These are phyloP conservation scores for Allantophomopsis cytisporea DNA, from an alignment of 2,329 filamentous ascomycete species.

Conservation along the genomic window DNA sequence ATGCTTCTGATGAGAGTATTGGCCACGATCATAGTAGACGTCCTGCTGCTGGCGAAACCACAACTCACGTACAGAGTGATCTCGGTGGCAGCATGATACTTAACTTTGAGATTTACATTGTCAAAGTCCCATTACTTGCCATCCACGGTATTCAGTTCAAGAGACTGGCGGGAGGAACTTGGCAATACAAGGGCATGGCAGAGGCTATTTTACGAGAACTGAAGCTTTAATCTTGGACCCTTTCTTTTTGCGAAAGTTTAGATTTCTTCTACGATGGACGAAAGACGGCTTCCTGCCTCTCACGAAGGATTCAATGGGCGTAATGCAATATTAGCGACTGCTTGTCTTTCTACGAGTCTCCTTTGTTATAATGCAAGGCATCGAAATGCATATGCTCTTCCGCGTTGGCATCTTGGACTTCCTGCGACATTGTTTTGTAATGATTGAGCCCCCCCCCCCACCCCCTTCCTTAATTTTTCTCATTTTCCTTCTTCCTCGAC, in stretches of 20 bases:
- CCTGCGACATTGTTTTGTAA: too few relatives aligned
- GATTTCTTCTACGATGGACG: background rate
- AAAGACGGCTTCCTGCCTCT: background rate
- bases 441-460: too few relatives aligned
- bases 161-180: slow-evolving; percentile 86
- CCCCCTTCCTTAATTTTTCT: too few relatives aligned
- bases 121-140: slow-evolving; percentile 88
- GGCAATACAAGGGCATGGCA: slow-evolving; percentile 98
- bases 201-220: slow-evolving; percentile 86
- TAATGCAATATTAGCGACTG: too few relatives aligned
- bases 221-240: slow-evolving; percentile 40
- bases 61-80: slow-evolving; percentile 82
- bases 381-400: too few relatives aligned
- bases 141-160: slow-evolving; percentile 98
- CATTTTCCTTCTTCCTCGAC: too few relatives aligned
- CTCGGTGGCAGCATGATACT: slow-evolving; percentile 73
- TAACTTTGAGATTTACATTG: slow-evolving; percentile 91
- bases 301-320: too few relatives aligned
- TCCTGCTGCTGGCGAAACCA: slow-evolving; percentile 66
- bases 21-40: slow-evolving; percentile 36
- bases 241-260: background rate
- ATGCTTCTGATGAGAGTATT: slow-evolving; percentile 67
- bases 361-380: background rate
- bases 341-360: background rate
- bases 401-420: too few relatives aligned